phyloP scores from a whole-genome alignment of 176 grass and related monocot species.

The Elymus sibiricus region DNA sequence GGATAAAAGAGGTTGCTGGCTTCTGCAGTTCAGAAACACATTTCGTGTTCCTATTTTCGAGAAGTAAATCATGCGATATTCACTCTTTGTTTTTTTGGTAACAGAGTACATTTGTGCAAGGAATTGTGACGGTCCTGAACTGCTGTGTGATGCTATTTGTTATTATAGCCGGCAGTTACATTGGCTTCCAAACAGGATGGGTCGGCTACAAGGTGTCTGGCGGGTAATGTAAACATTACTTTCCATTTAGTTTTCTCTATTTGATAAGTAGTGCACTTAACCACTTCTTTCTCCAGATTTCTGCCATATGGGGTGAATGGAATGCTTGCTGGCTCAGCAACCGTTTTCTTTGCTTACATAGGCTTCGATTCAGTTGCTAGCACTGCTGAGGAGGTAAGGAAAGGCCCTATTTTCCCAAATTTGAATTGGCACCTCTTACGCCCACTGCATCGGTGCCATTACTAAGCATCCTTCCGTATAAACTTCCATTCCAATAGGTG shows the following conservation, averaged over 20 bases:
- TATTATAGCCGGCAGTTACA: slow-evolving; percentile 75
- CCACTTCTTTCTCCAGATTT: slow-evolving; percentile 38
- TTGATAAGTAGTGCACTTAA: background rate
- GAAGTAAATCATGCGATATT: background rate
- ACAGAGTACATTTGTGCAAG: slow-evolving; percentile 73
- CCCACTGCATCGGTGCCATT: background rate
- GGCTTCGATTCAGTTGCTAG: slow-evolving; percentile 84
- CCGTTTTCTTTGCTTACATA: slow-evolving; percentile 84
- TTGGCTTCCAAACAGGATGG: slow-evolving; percentile 84
- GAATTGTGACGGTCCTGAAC: slow-evolving; percentile 62
- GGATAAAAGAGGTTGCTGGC: slow-evolving; percentile 73
- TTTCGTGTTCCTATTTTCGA: background rate
- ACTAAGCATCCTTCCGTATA: background rate
- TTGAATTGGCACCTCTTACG: background rate
- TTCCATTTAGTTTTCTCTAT: background rate
- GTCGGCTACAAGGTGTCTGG: slow-evolving; percentile 67
- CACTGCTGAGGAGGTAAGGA: slow-evolving; percentile 80
- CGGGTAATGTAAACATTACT: slow-evolving; percentile 46
- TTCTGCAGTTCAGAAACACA: background rate
- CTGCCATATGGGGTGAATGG: slow-evolving; percentile 72
- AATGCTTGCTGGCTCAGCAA: slow-evolving; percentile 75
- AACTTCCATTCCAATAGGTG: slow-evolving; percentile 42
- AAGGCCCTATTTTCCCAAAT: slow-evolving; percentile 35
- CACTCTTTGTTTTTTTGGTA: background rate
- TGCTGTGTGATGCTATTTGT: slow-evolving; percentile 80